Base-by-base conservation (phyloP, 2,329 filamentous ascomycete genomes). In the Aureobasidium sp. region DNA sequence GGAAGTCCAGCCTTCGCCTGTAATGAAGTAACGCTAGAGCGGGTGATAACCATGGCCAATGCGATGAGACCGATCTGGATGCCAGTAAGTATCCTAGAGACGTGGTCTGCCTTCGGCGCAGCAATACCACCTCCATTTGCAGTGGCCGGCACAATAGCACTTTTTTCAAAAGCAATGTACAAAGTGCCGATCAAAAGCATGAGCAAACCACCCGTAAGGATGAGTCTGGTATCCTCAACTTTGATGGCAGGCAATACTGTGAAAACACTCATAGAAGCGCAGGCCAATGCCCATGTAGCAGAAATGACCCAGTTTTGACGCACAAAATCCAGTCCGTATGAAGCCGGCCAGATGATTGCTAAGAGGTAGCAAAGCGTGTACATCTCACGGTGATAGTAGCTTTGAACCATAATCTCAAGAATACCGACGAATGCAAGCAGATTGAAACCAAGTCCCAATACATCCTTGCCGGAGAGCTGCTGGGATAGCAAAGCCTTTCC, bases 191-290 rank as follows among this genome's bases (percentile, higher is more conserved):
- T 75, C 1, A 77, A 64, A 7, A 85, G 80, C 86, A 97, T 97
- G 12, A 93, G 68, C 6, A 76, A 68, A 6, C 90, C 93, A 4
- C 90, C 90, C 39, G 83, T 66, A 56, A 90, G 71, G 60, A 95
- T 89, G 22, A 88, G 74, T 53, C 74, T 77, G 3, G 89, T 66
- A 61, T 86, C 81, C 65, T 98, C 94, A 1, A 81, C 73, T 68
- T 97, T 98, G 68, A 87, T 84, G 2, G 88, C 93, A 1, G 88
- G 86, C 1, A 98, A 75, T 12, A 97, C 70, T 0, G 93, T 98
- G 64, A 98, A 98, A 2, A 80, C 78, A 66, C 91, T 93, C 90
- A 97, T 95, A 3, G 84, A 72, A 2, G 84, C 60, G 68, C 90
- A 96, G 3, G 87, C 86, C 32, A 84, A 62, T 7, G 79, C 76